phyloP scores from a whole-genome alignment of 1,284 basidiomycete genomes.

The Termitomyces sp. region DNA sequence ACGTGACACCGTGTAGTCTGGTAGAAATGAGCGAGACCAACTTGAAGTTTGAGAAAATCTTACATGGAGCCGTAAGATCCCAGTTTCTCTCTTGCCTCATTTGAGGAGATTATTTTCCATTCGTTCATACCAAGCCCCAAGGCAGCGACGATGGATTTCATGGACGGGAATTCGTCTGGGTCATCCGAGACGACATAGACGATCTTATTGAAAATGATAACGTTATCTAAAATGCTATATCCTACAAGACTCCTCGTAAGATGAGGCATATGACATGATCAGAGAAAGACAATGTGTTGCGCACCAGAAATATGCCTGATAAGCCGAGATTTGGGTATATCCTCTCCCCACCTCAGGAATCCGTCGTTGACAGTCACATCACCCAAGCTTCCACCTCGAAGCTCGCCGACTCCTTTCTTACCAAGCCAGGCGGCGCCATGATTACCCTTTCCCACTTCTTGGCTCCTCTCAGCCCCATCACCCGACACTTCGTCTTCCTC shows the following conservation, averaged over 20 bases:
- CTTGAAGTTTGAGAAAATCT: slow-evolving; percentile 17
- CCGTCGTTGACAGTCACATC: slow-evolving; percentile 46
- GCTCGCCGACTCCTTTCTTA: slow-evolving; percentile 21
- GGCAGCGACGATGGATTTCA: slow-evolving; percentile 46
- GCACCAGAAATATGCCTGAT: slow-evolving; percentile 59
- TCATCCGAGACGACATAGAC: slow-evolving; percentile 66
- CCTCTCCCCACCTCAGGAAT: slow-evolving; percentile 45
- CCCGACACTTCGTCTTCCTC: slow-evolving; percentile 52
- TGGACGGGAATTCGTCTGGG: slow-evolving; percentile 42
- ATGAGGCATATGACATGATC: neutral
- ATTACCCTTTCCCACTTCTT: slow-evolving; percentile 30
- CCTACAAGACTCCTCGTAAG: slow-evolving; percentile 37
- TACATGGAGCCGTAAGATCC: slow-evolving; percentile 55
- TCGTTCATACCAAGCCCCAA: slow-evolving; percentile 48
- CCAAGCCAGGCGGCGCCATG: slow-evolving; percentile 37
- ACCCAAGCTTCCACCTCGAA: slow-evolving; percentile 31
- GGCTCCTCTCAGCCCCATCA: slow-evolving; percentile 37
- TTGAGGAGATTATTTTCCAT: slow-evolving; percentile 58
- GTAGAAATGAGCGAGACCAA: neutral
- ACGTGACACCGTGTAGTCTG: slow-evolving; percentile 53
- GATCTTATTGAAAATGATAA: slow-evolving; percentile 63
- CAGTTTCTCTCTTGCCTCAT: slow-evolving; percentile 45
- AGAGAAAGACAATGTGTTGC: slow-evolving; percentile 10
- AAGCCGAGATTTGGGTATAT: slow-evolving; percentile 46
- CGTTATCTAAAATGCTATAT: slow-evolving; percentile 76